Evolutionary conservation across 176 grass and related monocot species (phyloP), one percentile per base, ranked within the genome.

Genomic region (Oryza punctata): DNA sequence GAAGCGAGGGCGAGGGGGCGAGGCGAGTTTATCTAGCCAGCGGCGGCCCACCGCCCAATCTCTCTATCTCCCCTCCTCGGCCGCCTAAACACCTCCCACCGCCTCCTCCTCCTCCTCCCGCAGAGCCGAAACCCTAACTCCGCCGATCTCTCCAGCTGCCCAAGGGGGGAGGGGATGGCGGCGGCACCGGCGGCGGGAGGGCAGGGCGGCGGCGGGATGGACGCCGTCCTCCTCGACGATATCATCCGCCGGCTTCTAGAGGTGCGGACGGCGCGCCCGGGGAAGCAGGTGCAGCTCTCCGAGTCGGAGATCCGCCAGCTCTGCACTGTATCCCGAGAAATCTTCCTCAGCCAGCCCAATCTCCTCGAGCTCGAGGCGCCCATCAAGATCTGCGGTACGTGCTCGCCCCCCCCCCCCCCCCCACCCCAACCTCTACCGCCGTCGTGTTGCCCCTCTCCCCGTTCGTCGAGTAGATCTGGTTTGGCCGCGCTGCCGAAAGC

Each of bases 321-420:
- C 41, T 97, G 95, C 88, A 78, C 30, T 71, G 75, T 81, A 67
- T 94, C 95, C 69, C 90, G 95, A 50, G 88, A 92, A 16, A 97
- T 97, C 81, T 94, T 97, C 90, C 88, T 97, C 73, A 46, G 78
- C 80, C 95, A 97, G 75, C 92, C 92, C 66, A 97, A 94, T 73
- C 91, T 97, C 63, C 89, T 97, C 23, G 94, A 97, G 89, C 91
- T 97, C 8, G 94, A 94, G 84, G 94, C 94, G 10, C 94, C 94
- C 70, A 97, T 97, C 76, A 97, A 97, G 85, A 97, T 97, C 85
- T 94, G 94, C 68, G 94, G 94, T 97, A 32, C 73, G 89, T 67
- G 60, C 50, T 15, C n/a, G 57, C n/a, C 27, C 49, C 21, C 16
- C 1, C 45, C 66, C 35, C 27, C 74, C 21, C 12, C 24, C 13